Conservation (phyloP, 192 early-diverging fungal genomes). For the Coemansia sp. region DNA sequence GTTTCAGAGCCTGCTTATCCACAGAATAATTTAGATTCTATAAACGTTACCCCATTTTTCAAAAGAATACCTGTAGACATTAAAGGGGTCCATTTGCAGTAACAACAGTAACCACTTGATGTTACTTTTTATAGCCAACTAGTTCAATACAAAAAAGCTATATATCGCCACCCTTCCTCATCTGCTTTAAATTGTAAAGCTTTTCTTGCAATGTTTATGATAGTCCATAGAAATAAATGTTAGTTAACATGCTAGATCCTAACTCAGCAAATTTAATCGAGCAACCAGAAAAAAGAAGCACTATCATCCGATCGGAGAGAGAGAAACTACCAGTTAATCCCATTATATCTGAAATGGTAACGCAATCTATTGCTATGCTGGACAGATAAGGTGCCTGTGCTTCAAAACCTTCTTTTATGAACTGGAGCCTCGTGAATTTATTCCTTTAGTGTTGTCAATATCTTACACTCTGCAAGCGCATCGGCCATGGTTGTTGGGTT, state of each 20-base stretch:
- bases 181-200: no score
- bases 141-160: background rate
- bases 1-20: background rate
- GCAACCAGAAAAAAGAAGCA: no score
- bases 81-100: background rate
- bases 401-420: no score
- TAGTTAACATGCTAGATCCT: no score
- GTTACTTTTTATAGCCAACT: background rate
- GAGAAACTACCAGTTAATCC: background rate
- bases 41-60: background rate
- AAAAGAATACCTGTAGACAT: background rate
- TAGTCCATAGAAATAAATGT: no score
- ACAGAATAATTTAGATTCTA: background rate
- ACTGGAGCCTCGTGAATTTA: background rate
- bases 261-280: no score
- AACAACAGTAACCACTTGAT: background rate
- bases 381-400: background rate
- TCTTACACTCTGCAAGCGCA: background rate
- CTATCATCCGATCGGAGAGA: no score
- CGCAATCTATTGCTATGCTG: background rate
- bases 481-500: background rate
- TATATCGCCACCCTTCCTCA: background rate
- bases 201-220: no score
- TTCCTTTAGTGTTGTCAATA: background rate
- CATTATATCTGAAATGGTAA: background rate